Base-by-base conservation (phyloP, 1,284 basidiomycete genomes). In the Leucoagaricus sp. region DNA sequence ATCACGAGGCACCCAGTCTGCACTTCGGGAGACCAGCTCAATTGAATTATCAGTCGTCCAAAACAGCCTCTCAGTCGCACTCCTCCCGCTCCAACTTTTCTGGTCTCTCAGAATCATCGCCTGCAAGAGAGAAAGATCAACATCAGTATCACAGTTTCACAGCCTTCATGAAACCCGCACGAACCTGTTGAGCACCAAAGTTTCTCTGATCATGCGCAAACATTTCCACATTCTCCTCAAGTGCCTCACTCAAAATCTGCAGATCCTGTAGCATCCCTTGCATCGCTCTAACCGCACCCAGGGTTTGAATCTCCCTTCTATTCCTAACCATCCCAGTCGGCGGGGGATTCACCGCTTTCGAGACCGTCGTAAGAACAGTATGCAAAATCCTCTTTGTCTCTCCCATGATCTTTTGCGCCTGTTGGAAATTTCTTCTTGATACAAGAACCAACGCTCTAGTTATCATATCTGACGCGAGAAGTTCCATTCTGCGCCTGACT, bases 381-480 rank as follows among this genome's bases (percentile, higher is more conserved):
- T 89, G 85, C 67, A 95, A 74, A 62, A 97, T 95, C 45, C 91
- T 80, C 69, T 89, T 90, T 51, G 94, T 97, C 78, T 96, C 94
- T 49, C 82, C 82, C 69, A 97, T 82, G 55, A 97, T 89, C 64
- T 90, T 89, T 65, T 89, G 86, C 1, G 95, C 95, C 62, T 94
- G 92, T 0, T 83, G 78, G 71, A 86, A 91, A 70, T 96, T 96
- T 67, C 91, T 86, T 64, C 93, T 79, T 17, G 91, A 91, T 46
- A 96, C 93, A 28, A 96, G 82, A 21, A 97, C 88, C 25, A 98
- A 81, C 7, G 91, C 90, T 19, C 95, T 87, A 1, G 93, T 95
- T 67, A 97, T 92, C 93, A 97, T 97, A 72, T 98, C 95, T 26
- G 88, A 89, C 12, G 92, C 88, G 26, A 97, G 82, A 4, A 97